Conservation (phyloP, 257 asterid species). For the Primulina eburnea region DNA sequence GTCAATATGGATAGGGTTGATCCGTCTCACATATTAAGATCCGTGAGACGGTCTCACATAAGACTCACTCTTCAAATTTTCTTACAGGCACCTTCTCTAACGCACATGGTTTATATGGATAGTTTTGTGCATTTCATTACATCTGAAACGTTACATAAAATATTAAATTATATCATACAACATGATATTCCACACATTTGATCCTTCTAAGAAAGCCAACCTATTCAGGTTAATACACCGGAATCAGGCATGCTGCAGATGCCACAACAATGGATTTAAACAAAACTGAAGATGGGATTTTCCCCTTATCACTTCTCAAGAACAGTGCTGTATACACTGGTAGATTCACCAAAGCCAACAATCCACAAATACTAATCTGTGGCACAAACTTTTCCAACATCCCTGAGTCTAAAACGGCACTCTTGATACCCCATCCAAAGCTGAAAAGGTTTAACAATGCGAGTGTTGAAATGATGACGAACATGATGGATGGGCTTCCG, state of each 20-base stretch:
- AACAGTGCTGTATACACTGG: slow-evolving; percentile 39
- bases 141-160: too few relatives aligned
- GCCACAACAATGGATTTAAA: slow-evolving; percentile 31
- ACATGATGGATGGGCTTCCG: slow-evolving; percentile 53
- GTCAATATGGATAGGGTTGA: too few relatives aligned
- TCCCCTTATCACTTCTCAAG: slow-evolving; percentile 34
- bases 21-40: too few relatives aligned
- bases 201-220: too few relatives aligned
- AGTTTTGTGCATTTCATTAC: too few relatives aligned
- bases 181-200: too few relatives aligned
- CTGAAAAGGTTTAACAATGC: slow-evolving; percentile 54
- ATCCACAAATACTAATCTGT: slow-evolving; percentile 30
- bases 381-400: slow-evolving; percentile 6
- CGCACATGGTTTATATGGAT: too few relatives aligned
- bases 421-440: slow-evolving; percentile 42
- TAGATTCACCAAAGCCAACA: slow-evolving; percentile 24
- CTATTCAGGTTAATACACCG: slow-evolving; percentile 8
- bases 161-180: too few relatives aligned
- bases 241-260: slow-evolving; percentile 23
- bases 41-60: too few relatives aligned
- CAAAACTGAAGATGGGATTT: slow-evolving; percentile 30
- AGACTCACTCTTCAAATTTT: too few relatives aligned
- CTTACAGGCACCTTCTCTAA: too few relatives aligned
- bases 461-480: slow-evolving; percentile 40
- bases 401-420: slow-evolving; percentile 4